A percentile compares a stretch with the other conserved stretches of the same genome.
These are phyloP conservation scores for Trapa bicornis DNA, from an alignment of 345 rosid species.

Conservation along the genomic window DNA sequence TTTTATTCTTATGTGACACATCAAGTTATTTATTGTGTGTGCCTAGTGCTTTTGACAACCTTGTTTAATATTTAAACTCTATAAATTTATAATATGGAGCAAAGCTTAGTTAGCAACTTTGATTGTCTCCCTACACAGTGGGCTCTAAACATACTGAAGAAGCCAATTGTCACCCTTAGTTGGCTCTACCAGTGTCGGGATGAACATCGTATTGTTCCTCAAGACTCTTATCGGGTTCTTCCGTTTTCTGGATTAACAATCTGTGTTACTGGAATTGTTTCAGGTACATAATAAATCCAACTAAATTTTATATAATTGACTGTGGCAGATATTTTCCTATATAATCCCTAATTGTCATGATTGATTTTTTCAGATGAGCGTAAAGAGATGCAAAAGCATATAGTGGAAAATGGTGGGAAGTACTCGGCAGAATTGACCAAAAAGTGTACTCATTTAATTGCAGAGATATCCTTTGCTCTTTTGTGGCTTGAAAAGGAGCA, in stretches of 20 bases:
- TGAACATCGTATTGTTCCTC: constrained; percentile 67
- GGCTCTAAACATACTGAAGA: constrained; percentile 71
- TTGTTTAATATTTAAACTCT: too few relatives aligned
- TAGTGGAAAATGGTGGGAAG: too few relatives aligned
- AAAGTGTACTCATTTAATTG: constrained; percentile 83
- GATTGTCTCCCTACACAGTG: constrained; percentile 41
- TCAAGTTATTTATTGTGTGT: too few relatives aligned
- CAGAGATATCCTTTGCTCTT: constrained; percentile 70
- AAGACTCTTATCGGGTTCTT: constrained; percentile 21
- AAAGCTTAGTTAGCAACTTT: neutral
- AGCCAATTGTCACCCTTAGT: constrained; percentile 59
- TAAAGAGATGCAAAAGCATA: constrained; percentile 31
- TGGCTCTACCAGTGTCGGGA: constrained; percentile 86
- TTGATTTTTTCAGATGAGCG: constrained; percentile 48
- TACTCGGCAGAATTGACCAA: constrained; percentile 75
- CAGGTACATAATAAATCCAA: constrained; percentile 29
- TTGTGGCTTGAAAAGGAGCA: constrained; percentile 5
- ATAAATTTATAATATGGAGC: too few relatives aligned
- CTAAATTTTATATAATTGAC: constrained; percentile 2
- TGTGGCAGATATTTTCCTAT: constrained; percentile 9
- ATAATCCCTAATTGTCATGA: neutral
- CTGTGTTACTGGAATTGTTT: constrained; percentile 57
- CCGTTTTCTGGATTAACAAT: constrained; percentile 81
- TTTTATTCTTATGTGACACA: too few relatives aligned
- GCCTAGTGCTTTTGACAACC: too few relatives aligned